These are phyloP conservation scores for Oxyria digyna DNA, from an alignment of 148 eudicot species.

Conservation along the genomic window DNA sequence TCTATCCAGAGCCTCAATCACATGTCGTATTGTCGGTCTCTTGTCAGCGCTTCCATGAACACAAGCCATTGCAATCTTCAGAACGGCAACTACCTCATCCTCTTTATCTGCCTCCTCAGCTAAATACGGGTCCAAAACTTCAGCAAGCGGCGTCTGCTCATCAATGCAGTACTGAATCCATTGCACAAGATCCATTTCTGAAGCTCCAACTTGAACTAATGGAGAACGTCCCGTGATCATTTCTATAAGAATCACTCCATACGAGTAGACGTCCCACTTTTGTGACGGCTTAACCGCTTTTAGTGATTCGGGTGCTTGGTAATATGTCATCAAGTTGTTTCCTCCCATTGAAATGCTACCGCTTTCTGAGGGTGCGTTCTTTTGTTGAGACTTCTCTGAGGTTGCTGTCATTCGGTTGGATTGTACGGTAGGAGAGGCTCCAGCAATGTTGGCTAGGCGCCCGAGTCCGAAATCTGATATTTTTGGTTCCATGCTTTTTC, in stretches of 20 bases:
- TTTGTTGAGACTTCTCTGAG: slow-evolving; percentile 49
- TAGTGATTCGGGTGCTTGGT: slow-evolving; percentile 85
- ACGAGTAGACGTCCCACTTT: slow-evolving; percentile 95
- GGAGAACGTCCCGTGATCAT: slow-evolving; percentile 64
- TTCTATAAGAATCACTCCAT: slow-evolving; percentile 73
- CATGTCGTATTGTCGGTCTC: slow-evolving; percentile 73
- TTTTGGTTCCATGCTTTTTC: slow-evolving; percentile 64
- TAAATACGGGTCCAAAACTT: slow-evolving; percentile 63
- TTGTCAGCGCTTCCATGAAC: slow-evolving; percentile 55
- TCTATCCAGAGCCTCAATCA: slow-evolving; percentile 59
- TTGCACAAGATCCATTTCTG: slow-evolving; percentile 70
- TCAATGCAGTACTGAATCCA: slow-evolving; percentile 93
- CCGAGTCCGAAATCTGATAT: slow-evolving; percentile 90
- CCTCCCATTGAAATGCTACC: slow-evolving; percentile 25
- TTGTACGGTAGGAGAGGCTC: slow-evolving; percentile 55
- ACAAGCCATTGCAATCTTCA: slow-evolving; percentile 90
- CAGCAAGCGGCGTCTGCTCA: slow-evolving; percentile 65
- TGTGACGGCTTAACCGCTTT: slow-evolving; percentile 87
- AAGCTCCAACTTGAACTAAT: slow-evolving; percentile 46
- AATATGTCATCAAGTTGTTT: slow-evolving; percentile 22
- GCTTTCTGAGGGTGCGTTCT: slow-evolving; percentile 47
- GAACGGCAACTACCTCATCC: slow-evolving; percentile 70
- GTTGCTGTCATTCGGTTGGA: slow-evolving; percentile 37
- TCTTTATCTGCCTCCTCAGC: slow-evolving; percentile 62
- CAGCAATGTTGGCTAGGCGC: slow-evolving; percentile 79